Evolutionary conservation across 2,329 filamentous ascomycete species (phyloP), one percentile per base, ranked within the genome.

Genomic region (Bipolaris victoriae): DNA sequence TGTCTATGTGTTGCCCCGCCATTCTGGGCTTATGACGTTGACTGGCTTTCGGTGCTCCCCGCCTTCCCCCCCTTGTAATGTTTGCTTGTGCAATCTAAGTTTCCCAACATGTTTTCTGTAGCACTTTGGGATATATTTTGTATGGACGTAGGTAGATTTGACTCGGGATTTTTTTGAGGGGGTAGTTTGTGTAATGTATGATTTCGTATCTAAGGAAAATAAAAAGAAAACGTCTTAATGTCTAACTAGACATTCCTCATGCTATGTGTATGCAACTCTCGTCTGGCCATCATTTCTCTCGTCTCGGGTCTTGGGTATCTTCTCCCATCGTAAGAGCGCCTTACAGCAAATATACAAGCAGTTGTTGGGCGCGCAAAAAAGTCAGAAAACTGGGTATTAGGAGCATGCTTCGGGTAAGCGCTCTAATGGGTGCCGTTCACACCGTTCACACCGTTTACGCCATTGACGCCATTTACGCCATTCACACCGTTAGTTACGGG

Each of bases 401-500:
- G 24, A 52, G 11, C 6, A 46, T 24, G 43, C 13, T n/a, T 29
- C 18, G 3, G 43, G 31, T 16, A 1, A 37, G 29, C 7, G 31
- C 37, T 22, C 10, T 55, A 58, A 29, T 58, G 51, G 7, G 7
- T 18, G 18, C 44, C 44, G 16, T 46, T 46, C 1, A 33, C n/a
- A 18, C 43, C 43, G 16, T 46, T 46, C 0, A 31, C 41, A 7
- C 60, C 56, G 29, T 62, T 58, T 3, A 52, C 37, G 5, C 57
- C 62, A 26, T 63, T 61, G 6, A 41, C 31, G 10, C 62, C 64
- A 22, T 67, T 65, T 4, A 56, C 45, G 18, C 63, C 66, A 15
- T 69, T 68, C 5, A 58, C 48, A 39, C 64, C 67, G 9, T 69
- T 68, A n/a, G 48, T 53, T 43, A 18, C 49, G 37, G 49, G 59